phyloP scores from a whole-genome alignment of 148 eudicot species.

The Salicornia ramosissima region DNA sequence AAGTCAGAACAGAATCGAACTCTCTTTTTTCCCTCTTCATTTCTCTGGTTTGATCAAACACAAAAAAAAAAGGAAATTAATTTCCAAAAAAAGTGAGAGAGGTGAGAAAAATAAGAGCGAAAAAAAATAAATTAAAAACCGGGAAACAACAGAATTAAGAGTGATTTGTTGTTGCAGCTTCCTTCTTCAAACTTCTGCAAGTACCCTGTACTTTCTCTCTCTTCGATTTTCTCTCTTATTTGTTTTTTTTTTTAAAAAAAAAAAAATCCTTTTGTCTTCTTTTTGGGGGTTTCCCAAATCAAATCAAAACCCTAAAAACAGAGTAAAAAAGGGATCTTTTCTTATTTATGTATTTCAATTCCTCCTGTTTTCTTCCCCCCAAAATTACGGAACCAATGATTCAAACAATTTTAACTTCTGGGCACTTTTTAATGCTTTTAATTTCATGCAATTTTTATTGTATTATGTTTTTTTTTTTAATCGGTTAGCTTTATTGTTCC shows the following conservation, averaged over 20 bases:
- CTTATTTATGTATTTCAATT: background rate
- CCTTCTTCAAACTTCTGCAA: conserved; percentile 21
- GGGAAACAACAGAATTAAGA: conserved; percentile 9
- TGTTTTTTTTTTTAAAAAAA: no score
- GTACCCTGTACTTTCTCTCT: conserved; percentile 15
- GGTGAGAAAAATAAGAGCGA: background rate
- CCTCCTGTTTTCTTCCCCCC: background rate
- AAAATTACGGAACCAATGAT: conserved; percentile 15
- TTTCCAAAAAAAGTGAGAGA: background rate
- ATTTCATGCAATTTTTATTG: conserved; percentile 13
- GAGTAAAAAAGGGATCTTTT: background rate
- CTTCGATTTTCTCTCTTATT: background rate
- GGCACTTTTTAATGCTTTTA: background rate
- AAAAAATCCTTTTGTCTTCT: no score
- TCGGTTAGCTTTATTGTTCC: background rate
- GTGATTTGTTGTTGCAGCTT: conserved; percentile 9
- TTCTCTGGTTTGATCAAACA: conserved; percentile 19
- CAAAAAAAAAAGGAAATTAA: background rate
- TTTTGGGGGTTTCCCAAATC: background rate
- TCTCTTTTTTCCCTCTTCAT: conserved; percentile 14
- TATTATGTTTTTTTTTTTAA: background rate
- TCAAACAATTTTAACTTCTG: background rate
- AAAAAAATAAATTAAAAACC: background rate
- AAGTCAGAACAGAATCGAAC: conserved; percentile 24
- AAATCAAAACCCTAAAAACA: conserved; percentile 23